Evolutionary conservation across 1,139 yeast genomes (phyloP), one percentile per base, ranked within the genome.

Genomic region (Magnusiomyces clavatus): DNA sequence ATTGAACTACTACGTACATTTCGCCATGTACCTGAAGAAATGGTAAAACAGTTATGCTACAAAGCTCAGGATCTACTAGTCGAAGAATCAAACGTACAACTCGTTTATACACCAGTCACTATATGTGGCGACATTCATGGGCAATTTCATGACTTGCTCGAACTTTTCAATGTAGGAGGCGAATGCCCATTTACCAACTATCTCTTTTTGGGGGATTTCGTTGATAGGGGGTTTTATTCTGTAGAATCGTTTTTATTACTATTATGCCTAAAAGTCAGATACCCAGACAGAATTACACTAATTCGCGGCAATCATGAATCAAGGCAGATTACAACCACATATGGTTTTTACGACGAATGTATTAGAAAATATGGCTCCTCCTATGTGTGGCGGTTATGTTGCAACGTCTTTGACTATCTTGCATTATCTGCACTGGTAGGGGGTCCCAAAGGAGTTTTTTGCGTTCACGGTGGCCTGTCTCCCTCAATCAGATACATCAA

Each of bases 81-180:
- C 62, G 84, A 81, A 60, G 98, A 92, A 71, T 83, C 90, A 60
- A 92, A 92, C 65, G 95, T 92, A 48, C 96, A 90, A 64, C 84
- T 87, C n/a, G 96, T 92, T 29, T 88, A 85, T 60, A 90, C 95
- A 0, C 98, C 98, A 1, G 96, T 88, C 49, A 90, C 97, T 17
- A 86, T 92, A 34, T 92, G 98, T 70, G 98, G 98, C 48, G 97
- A 92, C 66, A 90, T 92, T 44, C 98, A 92, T 66, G 98, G 98
- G 8, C 98, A 92, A 69, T 78, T 92, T 54, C 97, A 92, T 69
- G 98, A 92, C 69, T 72, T 92, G 57, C 71, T 89, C 63, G 92
- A 95, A 48, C 72, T 92, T 50, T 89, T 92, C 69, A 70, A 72
- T 37, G 81, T 86, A 60, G 96, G 96, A 8, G 97, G 97, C 8